Evolutionary conservation across 805 yeast species (phyloP), one percentile per base, ranked within the genome.

Genomic region (Hanseniaspora meyeri): DNA sequence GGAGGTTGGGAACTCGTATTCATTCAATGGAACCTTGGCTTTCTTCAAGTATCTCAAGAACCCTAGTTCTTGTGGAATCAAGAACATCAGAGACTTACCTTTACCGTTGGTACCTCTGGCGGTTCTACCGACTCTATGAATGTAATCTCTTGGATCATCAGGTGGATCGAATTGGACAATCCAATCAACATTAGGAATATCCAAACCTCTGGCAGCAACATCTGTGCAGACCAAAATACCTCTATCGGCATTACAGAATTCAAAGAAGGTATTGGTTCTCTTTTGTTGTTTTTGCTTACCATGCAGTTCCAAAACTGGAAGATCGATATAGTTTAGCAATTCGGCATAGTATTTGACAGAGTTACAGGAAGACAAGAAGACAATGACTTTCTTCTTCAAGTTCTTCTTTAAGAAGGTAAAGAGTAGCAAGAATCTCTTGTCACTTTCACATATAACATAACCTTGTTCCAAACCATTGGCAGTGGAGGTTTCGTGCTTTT

Each of bases 261-360:
- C 98, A 68, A 91, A 91, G 69, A 93, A 93, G 6, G 99, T 93
- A 72, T 93, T 93, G 52, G 98, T 93, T 70, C 99, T 81, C 77
- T 93, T 93, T 70, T 91, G 97, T 74, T 93, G 99, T 71, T 93
- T 93, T 75, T 93, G 98, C 70, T 93, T 91, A 49, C 99, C 99
- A 68, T 93, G 98, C 59, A 93, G 75, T 68, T 90, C 97, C 61
- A 93, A 77, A 14, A 93, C 99, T 36, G 98, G 99, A 64, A 93
- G 78, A 70, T 91, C 98, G 64, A 93, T 93, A 72, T 93, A 93
- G 72, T 93, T 93, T 62, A 93, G 77, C 63, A 93, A 77, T 72
- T 95, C 99, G 49, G 95, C 90, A 68, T 87, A 91, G 72, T 89
- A 93, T 72, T 89, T 93, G 61, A 93, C 99, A 68, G 95, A 85